Percentiles rank a stretch among this genome's conserved stretches.
Evolutionary conservation across 345 rosid species (phyloP).

Genomic region (Brassica rapa): DNA sequence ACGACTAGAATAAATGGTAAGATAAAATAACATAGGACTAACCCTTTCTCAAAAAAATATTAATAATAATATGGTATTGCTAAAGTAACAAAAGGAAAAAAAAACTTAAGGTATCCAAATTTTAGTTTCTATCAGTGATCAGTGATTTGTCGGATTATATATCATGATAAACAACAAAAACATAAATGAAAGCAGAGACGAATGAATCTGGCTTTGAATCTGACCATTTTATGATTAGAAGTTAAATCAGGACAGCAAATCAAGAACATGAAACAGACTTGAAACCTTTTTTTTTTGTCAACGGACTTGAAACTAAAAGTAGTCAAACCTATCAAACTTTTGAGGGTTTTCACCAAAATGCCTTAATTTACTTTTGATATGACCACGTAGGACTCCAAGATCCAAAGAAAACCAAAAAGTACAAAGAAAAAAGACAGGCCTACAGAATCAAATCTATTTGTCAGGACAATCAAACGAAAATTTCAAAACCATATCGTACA

Average conservation of each 20-base stretch:
- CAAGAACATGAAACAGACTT: constrained; percentile 13
- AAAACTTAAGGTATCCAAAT: background rate
- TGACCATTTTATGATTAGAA: background rate
- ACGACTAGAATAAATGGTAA: background rate
- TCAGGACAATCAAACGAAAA: background rate
- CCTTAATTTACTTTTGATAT: constrained; percentile 9
- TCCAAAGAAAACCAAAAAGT: background rate
- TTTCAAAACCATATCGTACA: background rate
- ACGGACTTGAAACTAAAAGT: constrained; percentile 4
- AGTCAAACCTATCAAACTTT: constrained; percentile 18
- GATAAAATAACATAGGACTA: background rate
- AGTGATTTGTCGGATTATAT: background rate
- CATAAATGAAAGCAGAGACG: background rate
- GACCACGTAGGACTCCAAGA: constrained; percentile 10
- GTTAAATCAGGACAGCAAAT: background rate
- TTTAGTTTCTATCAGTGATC: background rate
- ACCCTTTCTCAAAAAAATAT: no score
- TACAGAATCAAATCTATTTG: background rate
- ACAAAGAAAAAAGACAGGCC: background rate
- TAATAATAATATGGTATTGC: background rate
- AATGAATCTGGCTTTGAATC: constrained; percentile 5
- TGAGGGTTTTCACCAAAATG: background rate
- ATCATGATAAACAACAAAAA: background rate
- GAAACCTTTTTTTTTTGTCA: background rate
- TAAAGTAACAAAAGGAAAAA: background rate